These are phyloP conservation scores for Komagataella ulmi DNA, from an alignment of 805 yeast genomes.

Conservation along the genomic window DNA sequence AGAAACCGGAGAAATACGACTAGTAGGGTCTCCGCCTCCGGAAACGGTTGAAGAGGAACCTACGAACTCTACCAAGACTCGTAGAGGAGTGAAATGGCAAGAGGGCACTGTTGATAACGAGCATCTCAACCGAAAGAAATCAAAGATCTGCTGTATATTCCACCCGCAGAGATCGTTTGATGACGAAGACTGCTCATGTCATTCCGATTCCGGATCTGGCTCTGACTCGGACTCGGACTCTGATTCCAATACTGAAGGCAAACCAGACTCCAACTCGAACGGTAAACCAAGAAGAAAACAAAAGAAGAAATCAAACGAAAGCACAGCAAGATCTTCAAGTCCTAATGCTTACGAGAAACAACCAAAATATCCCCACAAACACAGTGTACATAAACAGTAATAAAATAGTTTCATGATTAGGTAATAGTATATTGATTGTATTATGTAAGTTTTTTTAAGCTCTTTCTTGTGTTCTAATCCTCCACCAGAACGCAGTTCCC, in stretches of 20 bases:
- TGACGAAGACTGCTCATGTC: conserved; percentile 24
- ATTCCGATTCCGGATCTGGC: conserved; percentile 7
- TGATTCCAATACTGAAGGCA: conserved; percentile 16
- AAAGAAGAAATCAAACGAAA: conserved; percentile 1
- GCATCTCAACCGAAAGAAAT: conserved; percentile 73
- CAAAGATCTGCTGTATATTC: conserved; percentile 83
- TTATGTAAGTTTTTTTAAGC: neutral
- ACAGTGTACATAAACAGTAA: neutral
- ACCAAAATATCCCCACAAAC: conserved; percentile 35
- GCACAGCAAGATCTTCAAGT: conserved; percentile 15
- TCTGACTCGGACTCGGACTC: conserved; percentile 20
- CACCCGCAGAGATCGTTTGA: conserved; percentile 61
- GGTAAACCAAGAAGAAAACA: neutral
- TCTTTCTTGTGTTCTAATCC: neutral
- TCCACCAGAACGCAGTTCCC: neutral
- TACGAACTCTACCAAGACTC: conserved; percentile 4
- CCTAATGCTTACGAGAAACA: conserved; percentile 88
- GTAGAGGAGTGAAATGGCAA: conserved; percentile 65
- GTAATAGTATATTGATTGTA: neutral
- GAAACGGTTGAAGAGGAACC: neutral
- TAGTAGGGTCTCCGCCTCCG: neutral
- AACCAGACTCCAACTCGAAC: conserved; percentile 6
- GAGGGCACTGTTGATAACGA: conserved; percentile 87
- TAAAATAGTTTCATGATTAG: neutral
- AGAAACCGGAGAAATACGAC: neutral